Evolutionary conservation across 768 basidiomycete species (phyloP).

Genomic region (Pseudohyphozyma bogoriensis): DNA sequence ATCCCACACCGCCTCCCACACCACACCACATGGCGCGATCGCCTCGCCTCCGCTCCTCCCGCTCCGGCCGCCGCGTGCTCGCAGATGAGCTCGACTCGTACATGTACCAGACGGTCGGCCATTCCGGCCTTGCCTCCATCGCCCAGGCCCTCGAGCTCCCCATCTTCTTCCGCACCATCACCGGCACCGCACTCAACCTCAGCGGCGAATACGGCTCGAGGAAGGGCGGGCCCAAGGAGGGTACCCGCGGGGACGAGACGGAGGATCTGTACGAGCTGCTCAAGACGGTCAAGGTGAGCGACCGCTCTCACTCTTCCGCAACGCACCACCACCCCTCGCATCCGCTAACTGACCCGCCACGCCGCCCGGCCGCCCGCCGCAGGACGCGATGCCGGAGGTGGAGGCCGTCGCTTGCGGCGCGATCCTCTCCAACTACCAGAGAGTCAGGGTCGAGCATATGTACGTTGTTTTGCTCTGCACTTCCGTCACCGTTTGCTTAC

Average conservation of each 20-base stretch:
- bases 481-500: neutral
- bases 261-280: slow-evolving; percentile 79
- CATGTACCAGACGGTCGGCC: slow-evolving; percentile 97
- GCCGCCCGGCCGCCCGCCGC: slow-evolving; percentile 4
- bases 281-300: slow-evolving; percentile 58
- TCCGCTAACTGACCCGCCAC: slow-evolving; percentile 1
- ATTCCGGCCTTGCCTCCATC: slow-evolving; percentile 78
- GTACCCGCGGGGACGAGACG: slow-evolving; percentile 77
- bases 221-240: slow-evolving; percentile 32
- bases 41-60: slow-evolving; percentile 9
- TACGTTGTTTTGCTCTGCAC: slow-evolving; percentile 43
- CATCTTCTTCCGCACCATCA: slow-evolving; percentile 69
- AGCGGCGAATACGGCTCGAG: slow-evolving; percentile 67
- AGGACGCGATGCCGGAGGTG: slow-evolving; percentile 69
- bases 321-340: no score
- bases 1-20: neutral
- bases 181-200: slow-evolving; percentile 68
- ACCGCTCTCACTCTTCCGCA: neutral
- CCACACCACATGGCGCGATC: neutral
- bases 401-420: slow-evolving; percentile 87
- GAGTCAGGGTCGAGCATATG: slow-evolving; percentile 97
- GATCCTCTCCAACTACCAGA: slow-evolving; percentile 93
- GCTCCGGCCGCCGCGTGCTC: no score
- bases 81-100: slow-evolving; percentile 98
- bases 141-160: slow-evolving; percentile 78